phyloP scores from a whole-genome alignment of 345 rosid species.

The Melaleuca quinquenervia region DNA sequence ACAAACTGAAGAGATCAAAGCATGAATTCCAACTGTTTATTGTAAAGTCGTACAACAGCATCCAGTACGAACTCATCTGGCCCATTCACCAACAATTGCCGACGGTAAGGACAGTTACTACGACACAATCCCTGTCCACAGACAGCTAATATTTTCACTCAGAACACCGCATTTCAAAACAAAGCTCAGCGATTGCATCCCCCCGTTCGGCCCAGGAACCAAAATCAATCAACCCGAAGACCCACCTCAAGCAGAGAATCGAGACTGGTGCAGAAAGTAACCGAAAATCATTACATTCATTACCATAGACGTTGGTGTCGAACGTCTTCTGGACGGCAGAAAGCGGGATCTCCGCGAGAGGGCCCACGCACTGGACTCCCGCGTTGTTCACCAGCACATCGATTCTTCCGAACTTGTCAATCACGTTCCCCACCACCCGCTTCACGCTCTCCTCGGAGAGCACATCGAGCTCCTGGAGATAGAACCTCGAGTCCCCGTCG shows the following conservation, averaged over 20 bases:
- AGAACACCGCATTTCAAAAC: neutral
- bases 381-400: conserved; percentile 88
- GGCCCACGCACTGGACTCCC: conserved; percentile 77
- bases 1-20: neutral
- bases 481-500: conserved; percentile 50
- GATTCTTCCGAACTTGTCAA: conserved; percentile 51
- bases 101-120: neutral
- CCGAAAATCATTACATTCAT: neutral
- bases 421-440: conserved; percentile 25
- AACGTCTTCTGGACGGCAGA: conserved; percentile 47
- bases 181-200: neutral
- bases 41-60: neutral
- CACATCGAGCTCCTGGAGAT: conserved; percentile 66
- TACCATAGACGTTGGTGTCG: conserved; percentile 75
- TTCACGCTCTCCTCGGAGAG: conserved; percentile 51
- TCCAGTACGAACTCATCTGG: neutral
- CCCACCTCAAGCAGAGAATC: neutral
- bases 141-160: neutral
- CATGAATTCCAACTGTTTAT: neutral
- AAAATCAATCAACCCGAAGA: neutral
- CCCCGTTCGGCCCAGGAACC: neutral
- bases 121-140: neutral
- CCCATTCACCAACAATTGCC: neutral
- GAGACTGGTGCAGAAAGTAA: neutral
- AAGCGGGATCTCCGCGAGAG: conserved; percentile 68